phyloP scores from a whole-genome alignment of 1,139 yeast genomes.

The Yamadazyma dushanensis region DNA sequence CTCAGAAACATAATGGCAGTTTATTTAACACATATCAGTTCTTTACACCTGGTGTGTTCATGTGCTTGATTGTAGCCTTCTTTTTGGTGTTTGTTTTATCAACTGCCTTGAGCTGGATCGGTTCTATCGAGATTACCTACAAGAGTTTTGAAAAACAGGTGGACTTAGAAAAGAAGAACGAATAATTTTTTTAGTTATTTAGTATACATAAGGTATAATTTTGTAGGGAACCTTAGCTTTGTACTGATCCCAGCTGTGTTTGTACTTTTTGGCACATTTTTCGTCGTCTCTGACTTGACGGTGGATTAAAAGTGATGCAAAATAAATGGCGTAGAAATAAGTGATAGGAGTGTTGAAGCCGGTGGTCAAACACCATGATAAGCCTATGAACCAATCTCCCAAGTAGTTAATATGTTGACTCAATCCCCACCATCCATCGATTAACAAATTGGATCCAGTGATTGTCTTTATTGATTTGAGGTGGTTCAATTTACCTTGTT shows the following conservation, averaged over 20 bases:
- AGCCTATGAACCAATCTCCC: conserved; percentile 93
- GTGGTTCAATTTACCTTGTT: conserved; percentile 69
- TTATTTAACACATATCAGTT: conserved; percentile 44
- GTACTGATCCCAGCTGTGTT: conserved; percentile 81
- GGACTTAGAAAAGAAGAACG: conserved; percentile 62
- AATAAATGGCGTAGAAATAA: conserved; percentile 82
- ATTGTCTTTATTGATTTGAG: conserved; percentile 66
- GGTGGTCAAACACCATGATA: conserved; percentile 92
- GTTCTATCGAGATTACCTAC: conserved; percentile 64
- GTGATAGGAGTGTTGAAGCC: conserved; percentile 82
- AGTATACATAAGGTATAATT: conserved; percentile 86
- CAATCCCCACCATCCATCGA: conserved; percentile 95
- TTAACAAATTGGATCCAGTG: conserved; percentile 76
- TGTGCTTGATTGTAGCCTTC: conserved; percentile 58
- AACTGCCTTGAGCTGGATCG: conserved; percentile 61
- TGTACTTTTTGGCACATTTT: conserved; percentile 85
- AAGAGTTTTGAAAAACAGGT: conserved; percentile 70
- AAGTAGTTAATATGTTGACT: conserved; percentile 93
- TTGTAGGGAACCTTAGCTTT: conserved; percentile 80
- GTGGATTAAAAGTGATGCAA: conserved; percentile 78
- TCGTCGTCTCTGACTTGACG: conserved; percentile 91
- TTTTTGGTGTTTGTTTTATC: conserved; percentile 52
- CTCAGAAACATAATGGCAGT: conserved; percentile 17
- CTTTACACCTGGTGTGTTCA: conserved; percentile 62
- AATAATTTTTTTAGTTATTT: conserved; percentile 28